Evolutionary conservation across 2,329 filamentous ascomycete species (phyloP).

Genomic region (Fusarium compactum): DNA sequence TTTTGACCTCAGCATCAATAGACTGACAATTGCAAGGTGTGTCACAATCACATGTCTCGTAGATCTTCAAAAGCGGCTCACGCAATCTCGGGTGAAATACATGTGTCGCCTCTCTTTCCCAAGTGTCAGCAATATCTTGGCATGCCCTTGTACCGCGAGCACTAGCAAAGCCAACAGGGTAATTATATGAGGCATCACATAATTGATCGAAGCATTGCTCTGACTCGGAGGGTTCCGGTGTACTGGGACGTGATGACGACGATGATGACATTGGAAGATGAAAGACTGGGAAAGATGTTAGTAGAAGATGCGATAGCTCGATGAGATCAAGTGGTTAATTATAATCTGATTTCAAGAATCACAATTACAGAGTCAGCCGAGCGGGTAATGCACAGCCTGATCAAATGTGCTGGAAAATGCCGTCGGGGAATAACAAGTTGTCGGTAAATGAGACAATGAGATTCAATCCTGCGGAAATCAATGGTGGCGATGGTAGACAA

Average conservation of each 20-base stretch:
- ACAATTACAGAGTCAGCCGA: neutral
- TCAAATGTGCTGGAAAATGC: neutral
- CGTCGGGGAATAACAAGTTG: accelerated
- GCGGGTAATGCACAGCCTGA: neutral
- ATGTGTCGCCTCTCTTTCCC: neutral
- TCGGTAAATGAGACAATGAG: neutral
- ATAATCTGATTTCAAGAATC: neutral
- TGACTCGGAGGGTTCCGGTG: neutral
- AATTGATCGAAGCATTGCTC: neutral
- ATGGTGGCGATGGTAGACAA: neutral
- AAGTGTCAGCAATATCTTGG: neutral
- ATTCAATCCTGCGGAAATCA: neutral
- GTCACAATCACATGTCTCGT: conserved; percentile 3
- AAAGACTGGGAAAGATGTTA: neutral
- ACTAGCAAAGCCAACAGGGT: neutral
- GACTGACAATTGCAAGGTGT: conserved; percentile 5
- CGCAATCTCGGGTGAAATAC: neutral
- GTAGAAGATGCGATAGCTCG: neutral
- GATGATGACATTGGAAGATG: neutral
- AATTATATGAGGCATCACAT: conserved; percentile 5
- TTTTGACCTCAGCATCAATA: neutral
- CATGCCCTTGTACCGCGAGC: neutral
- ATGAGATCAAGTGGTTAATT: neutral
- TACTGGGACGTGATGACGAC: neutral
- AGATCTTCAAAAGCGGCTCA: conserved; percentile 2